Conservation (phyloP, 2,329 filamentous ascomycete genomes). For the Ceratocystis papillata region DNA sequence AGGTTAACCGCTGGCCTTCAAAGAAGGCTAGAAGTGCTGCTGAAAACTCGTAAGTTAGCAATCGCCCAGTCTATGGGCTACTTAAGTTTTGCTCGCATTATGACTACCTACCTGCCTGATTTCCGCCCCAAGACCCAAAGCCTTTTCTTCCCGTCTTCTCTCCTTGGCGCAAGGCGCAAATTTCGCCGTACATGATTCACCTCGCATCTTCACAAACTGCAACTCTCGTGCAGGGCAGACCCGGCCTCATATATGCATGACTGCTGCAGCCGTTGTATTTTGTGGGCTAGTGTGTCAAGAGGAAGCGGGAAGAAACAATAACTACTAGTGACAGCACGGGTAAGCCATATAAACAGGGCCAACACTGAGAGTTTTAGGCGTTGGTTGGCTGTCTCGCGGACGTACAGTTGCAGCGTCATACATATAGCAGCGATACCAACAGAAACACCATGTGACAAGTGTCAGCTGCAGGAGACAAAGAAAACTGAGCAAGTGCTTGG, state of each 20-base stretch:
- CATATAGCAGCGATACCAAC: too few relatives aligned
- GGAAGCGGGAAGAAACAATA: conserved; percentile 8
- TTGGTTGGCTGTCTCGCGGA: neutral
- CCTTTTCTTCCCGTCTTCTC: neutral
- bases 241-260: conserved; percentile 1
- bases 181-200: neutral
- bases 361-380: neutral
- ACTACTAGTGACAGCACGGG: neutral
- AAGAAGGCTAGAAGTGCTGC: conserved; percentile 6
- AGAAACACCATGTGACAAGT: conserved; percentile 3
- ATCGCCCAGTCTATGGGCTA: neutral
- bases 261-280: neutral
- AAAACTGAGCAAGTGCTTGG: neutral
- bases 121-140: neutral
- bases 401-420: neutral
- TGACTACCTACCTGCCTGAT: neutral
- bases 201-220: neutral
- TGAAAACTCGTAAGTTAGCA: neutral
- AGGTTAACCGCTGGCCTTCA: conserved; percentile 5
- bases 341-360: conserved; percentile 1
- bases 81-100: neutral
- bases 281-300: conserved; percentile 5
- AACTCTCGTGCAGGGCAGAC: conserved; percentile 4
- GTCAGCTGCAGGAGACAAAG: conserved; percentile 7
- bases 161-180: neutral